These are phyloP conservation scores for Xerocomus potaroensis DNA, from an alignment of 768 basidiomycete genomes.

Conservation along the genomic window DNA sequence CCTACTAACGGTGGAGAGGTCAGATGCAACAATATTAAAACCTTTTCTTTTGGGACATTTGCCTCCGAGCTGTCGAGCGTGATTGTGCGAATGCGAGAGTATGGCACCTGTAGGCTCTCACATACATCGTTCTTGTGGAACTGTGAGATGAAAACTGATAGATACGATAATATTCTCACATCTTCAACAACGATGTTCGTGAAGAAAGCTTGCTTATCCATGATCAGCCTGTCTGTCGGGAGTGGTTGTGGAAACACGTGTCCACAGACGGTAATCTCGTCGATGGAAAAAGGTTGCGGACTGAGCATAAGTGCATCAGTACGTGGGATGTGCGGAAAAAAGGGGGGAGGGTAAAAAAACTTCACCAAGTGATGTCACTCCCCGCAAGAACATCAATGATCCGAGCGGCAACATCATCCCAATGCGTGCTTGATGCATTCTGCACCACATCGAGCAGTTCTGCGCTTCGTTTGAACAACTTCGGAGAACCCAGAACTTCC, in stretches of 20 bases:
- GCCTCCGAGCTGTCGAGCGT: conserved; percentile 24
- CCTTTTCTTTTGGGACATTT: conserved; percentile 14
- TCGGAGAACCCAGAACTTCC: conserved; percentile 44
- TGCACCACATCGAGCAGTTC: conserved; percentile 41
- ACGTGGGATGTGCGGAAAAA: neutral
- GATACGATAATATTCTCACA: conserved; percentile 5
- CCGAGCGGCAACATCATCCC: conserved; percentile 48
- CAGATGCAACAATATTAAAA: conserved; percentile 29
- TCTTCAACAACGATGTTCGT: conserved; percentile 39
- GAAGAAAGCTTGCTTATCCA: conserved; percentile 49
- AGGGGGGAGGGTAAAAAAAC: conserved; percentile 26
- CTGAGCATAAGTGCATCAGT: conserved; percentile 30
- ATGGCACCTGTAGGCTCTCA: conserved; percentile 49
- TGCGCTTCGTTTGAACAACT: conserved; percentile 33
- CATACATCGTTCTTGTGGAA: conserved; percentile 41
- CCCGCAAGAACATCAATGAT: conserved; percentile 46
- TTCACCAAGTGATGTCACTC: conserved; percentile 45
- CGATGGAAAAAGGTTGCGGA: conserved; percentile 55
- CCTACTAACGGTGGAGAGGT: conserved; percentile 39
- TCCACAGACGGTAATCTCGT: conserved; percentile 37
- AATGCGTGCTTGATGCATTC: conserved; percentile 40
- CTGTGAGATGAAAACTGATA: conserved; percentile 1
- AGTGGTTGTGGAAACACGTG: conserved; percentile 33
- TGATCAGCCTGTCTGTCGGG: conserved; percentile 43
- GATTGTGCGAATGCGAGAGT: conserved; percentile 29